Evolutionary conservation across 2,329 filamentous ascomycete species (phyloP).

Genomic region (Sporothrix humicola): DNA sequence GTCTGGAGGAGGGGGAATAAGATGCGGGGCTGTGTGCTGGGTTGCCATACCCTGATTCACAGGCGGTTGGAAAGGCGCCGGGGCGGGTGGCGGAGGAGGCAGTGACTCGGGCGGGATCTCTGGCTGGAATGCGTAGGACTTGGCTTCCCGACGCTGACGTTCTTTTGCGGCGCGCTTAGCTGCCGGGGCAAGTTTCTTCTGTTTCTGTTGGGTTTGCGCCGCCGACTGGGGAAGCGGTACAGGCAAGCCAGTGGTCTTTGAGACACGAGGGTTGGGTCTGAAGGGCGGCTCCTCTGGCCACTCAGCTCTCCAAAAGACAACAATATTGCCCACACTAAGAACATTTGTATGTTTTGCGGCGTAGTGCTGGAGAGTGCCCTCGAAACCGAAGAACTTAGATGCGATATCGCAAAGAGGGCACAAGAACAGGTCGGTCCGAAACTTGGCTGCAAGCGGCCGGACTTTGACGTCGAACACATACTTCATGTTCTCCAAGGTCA

Average conservation of each 20-base stretch:
- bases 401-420: slow-evolving; percentile 72
- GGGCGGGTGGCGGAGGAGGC: not conserved
- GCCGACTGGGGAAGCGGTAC: slow-evolving; percentile 24
- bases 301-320: slow-evolving; percentile 79
- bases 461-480: slow-evolving; percentile 82
- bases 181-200: not conserved
- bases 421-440: slow-evolving; percentile 74
- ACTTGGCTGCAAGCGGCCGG: slow-evolving; percentile 68
- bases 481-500: slow-evolving; percentile 85
- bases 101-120: not conserved
- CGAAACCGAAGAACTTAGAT: slow-evolving; percentile 73
- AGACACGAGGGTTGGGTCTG: slow-evolving; percentile 60
- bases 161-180: not conserved
- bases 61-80: not conserved
- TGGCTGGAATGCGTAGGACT: no score
- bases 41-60: no score
- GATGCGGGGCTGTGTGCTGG: no score
- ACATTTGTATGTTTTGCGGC: slow-evolving; percentile 78
- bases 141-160: not conserved
- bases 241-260: slow-evolving; percentile 40
- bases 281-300: slow-evolving; percentile 82
- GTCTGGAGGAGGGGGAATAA: no score
- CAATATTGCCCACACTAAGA: slow-evolving; percentile 72
- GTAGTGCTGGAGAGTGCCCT: slow-evolving; percentile 81
- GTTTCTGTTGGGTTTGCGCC: not conserved